Percentiles rank a stretch among this genome's conserved stretches.
phyloP scores from a whole-genome alignment of 768 basidiomycete species.

The Calocybe cyanea region DNA sequence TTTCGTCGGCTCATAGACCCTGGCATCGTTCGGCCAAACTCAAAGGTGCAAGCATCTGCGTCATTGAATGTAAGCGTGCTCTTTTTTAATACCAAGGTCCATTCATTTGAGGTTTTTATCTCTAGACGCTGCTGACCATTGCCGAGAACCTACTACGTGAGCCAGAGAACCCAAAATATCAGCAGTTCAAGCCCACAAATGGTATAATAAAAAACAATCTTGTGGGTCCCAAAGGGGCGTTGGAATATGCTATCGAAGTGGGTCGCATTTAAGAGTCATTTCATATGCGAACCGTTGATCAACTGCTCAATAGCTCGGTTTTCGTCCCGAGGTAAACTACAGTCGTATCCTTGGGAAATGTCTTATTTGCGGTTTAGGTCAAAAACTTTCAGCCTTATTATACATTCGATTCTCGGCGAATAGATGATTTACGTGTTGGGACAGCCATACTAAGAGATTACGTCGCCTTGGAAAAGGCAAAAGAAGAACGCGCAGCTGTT shows the following conservation, averaged over 20 bases:
- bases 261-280: constrained; percentile 23
- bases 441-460: constrained; percentile 62
- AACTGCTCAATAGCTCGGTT: constrained; percentile 56
- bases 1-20: constrained; percentile 79
- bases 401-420: constrained; percentile 48
- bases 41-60: constrained; percentile 53
- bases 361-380: constrained; percentile 39
- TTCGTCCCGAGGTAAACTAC: constrained; percentile 54
- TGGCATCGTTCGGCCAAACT: constrained; percentile 70
- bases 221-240: constrained; percentile 67
- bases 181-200: constrained; percentile 77
- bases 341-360: constrained; percentile 1
- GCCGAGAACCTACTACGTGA: constrained; percentile 73
- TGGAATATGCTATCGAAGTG: constrained; percentile 80
- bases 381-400: constrained; percentile 73
- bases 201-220: constrained; percentile 58
- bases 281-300: constrained; percentile 1
- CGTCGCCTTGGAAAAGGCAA: constrained; percentile 47
- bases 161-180: constrained; percentile 69
- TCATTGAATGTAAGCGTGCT: constrained; percentile 63
- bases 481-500: constrained; percentile 43
- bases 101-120: constrained; percentile 14
- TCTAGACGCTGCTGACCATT: constrained; percentile 62
- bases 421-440: constrained; percentile 59
- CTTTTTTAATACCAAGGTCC: constrained; percentile 14